Percentiles rank a stretch among this genome's conserved stretches.
Conservation (phyloP, 2,329 filamentous ascomycete species). For the Colletotrichum lentis region DNA sequence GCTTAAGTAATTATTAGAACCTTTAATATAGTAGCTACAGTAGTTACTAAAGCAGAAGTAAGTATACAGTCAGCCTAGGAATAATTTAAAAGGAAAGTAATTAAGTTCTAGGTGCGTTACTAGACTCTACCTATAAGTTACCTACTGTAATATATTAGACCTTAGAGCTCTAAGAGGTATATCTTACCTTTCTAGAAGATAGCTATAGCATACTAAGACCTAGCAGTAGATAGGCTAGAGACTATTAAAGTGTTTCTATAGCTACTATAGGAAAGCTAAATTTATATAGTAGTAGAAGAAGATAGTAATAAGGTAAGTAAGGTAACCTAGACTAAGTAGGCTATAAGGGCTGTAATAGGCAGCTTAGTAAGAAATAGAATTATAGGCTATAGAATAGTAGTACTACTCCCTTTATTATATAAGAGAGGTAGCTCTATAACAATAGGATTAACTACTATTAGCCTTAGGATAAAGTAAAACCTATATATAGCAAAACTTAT, state of each 20-base stretch:
- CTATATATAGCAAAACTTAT: background rate
- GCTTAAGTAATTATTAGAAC: slow-evolving; percentile 16
- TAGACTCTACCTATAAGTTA: background rate
- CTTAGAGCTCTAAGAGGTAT: background rate
- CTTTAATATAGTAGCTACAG: slow-evolving; percentile 1
- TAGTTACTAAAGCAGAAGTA: slow-evolving; percentile 20
- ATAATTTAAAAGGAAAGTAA: background rate
- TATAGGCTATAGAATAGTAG: background rate
- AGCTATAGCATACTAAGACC: background rate
- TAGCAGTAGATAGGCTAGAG: background rate
- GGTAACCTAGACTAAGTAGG: background rate
- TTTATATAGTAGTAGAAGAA: background rate
- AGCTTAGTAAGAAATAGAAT: slow-evolving; percentile 4
- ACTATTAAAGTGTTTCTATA: background rate
- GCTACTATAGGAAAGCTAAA: background rate
- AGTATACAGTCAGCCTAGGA: slow-evolving; percentile 13
- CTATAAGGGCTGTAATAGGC: background rate
- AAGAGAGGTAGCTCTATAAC: background rate
- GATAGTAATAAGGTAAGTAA: background rate
- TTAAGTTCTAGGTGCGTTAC: background rate
- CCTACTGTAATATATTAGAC: background rate
- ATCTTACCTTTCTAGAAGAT: background rate
- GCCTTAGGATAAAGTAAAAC: background rate
- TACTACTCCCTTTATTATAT: background rate
- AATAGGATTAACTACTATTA: background rate